Evolutionary conservation across 1,139 yeast species (phyloP).

Genomic region (Hyphopichia wangnamkhiaoensis): DNA sequence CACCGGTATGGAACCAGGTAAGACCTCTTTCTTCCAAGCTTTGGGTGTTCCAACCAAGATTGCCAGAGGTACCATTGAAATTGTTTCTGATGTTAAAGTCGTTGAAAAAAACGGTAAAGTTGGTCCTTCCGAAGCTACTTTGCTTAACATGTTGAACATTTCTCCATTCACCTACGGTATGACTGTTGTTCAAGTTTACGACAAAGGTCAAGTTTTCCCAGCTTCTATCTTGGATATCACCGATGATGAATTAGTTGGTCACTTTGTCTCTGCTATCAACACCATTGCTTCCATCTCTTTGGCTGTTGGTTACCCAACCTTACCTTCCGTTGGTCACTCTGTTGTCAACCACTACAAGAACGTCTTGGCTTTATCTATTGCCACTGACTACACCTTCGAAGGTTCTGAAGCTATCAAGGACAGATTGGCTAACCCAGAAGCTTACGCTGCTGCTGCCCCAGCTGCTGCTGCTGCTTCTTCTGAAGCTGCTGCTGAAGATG

Average conservation of each 20-base stretch:
- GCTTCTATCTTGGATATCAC: constrained; percentile 96
- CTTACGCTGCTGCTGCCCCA: constrained; percentile 99
- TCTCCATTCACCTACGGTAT: constrained; percentile 99
- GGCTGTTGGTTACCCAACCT: constrained; percentile 99
- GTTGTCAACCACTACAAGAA: constrained; percentile 99
- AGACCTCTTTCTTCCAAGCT: constrained; percentile 99
- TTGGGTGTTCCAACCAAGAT: constrained; percentile 99
- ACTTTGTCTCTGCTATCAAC: constrained; percentile 91
- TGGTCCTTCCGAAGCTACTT: constrained; percentile 99
- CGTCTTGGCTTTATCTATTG: constrained; percentile 95
- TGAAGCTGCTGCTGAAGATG: constrained; percentile 60
- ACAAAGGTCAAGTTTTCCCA: constrained; percentile 98
- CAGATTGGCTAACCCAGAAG: constrained; percentile 79
- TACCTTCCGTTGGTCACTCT: constrained; percentile 99
- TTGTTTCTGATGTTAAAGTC: constrained; percentile 95
- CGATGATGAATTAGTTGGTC: constrained; percentile 91
- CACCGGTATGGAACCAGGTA: constrained; percentile 99
- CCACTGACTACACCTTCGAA: constrained; percentile 98
- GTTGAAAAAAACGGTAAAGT: constrained; percentile 83
- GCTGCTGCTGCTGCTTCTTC: constrained; percentile 89
- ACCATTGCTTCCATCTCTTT: constrained; percentile 94
- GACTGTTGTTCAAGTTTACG: constrained; percentile 95
- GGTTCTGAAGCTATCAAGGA: constrained; percentile 99
- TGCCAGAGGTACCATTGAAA: constrained; percentile 99
- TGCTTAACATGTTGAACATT: constrained; percentile 99